These are phyloP conservation scores for Alternaria gansuensis DNA, from an alignment of 2,329 filamentous ascomycete genomes.

Conservation along the genomic window DNA sequence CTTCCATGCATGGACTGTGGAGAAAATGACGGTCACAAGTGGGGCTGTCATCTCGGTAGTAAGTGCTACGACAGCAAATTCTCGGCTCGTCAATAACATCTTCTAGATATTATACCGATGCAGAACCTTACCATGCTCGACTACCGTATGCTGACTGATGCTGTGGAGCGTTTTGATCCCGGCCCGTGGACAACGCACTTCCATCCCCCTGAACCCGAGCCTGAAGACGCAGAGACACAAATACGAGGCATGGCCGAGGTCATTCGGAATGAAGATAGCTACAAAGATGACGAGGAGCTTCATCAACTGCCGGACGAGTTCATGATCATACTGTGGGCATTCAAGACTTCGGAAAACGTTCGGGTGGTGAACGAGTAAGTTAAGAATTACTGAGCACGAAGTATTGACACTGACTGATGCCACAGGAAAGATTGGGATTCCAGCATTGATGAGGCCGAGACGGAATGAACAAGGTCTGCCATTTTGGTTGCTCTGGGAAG, in stretches of 20 bases:
- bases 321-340: slow-evolving; percentile 33
- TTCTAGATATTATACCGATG: slow-evolving; percentile 19
- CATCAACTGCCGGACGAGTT: slow-evolving; percentile 25
- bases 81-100: background rate
- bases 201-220: slow-evolving; percentile 11
- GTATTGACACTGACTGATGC: background rate
- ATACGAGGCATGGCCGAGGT: slow-evolving; percentile 28
- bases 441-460: background rate
- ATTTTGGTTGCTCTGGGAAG: background rate
- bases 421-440: background rate
- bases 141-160: slow-evolving; percentile 25
- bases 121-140: slow-evolving; percentile 24
- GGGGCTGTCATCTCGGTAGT: slow-evolving; percentile 36
- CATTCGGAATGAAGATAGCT: slow-evolving; percentile 32
- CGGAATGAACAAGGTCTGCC: background rate
- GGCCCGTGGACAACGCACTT: slow-evolving; percentile 38
- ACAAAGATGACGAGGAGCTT: slow-evolving; percentile 26
- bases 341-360: slow-evolving; percentile 24
- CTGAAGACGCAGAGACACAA: slow-evolving; percentile 15
- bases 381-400: background rate
- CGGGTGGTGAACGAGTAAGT: slow-evolving; percentile 13
- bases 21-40: slow-evolving; percentile 18
- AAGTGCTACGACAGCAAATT: slow-evolving; percentile 7
- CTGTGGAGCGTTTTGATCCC: slow-evolving; percentile 35
- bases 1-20: slow-evolving; percentile 44